Conservation (phyloP, 768 basidiomycete genomes). For the Panaeolus cyanescens region DNA sequence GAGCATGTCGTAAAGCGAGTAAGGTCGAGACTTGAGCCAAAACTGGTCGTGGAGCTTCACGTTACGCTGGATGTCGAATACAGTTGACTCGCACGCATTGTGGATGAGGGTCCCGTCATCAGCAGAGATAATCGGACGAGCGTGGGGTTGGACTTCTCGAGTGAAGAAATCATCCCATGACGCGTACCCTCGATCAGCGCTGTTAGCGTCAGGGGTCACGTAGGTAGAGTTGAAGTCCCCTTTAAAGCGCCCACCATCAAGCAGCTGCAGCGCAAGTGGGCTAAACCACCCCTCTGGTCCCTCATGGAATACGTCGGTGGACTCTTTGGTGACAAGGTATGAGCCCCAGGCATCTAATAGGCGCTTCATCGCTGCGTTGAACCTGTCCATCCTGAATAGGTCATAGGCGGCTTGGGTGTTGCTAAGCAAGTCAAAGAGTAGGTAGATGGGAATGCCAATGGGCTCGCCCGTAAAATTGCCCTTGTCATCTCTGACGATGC, state of each 20-base stretch:
- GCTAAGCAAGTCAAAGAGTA: conserved; percentile 25
- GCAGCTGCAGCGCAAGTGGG: conserved; percentile 11
- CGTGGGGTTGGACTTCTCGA: conserved; percentile 36
- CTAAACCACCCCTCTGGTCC: conserved; percentile 52
- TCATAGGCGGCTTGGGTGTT: conserved; percentile 30
- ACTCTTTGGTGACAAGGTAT: conserved; percentile 46
- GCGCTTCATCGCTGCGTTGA: conserved; percentile 42
- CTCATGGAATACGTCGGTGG: conserved; percentile 40
- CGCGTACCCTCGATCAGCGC: conserved; percentile 33
- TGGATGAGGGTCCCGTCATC: conserved; percentile 35
- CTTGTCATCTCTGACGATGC: neutral
- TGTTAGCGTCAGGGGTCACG: neutral
- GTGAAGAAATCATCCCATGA: conserved; percentile 63
- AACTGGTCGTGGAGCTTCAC: conserved; percentile 48
- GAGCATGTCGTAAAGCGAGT: conserved; percentile 54
- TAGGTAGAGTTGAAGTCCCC: neutral
- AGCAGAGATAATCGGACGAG: conserved; percentile 38
- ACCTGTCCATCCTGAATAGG: conserved; percentile 39
- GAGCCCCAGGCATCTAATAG: conserved; percentile 45
- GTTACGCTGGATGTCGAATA: conserved; percentile 40
- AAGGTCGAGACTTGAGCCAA: conserved; percentile 64
- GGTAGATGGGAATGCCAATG: conserved; percentile 4
- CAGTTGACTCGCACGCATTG: conserved; percentile 56
- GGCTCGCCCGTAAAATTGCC: neutral
- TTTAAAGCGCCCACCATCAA: conserved; percentile 14